These are phyloP conservation scores for Plasmopara muralis DNA, from an alignment of 352 stramenopile genomes.

Conservation along the genomic window DNA sequence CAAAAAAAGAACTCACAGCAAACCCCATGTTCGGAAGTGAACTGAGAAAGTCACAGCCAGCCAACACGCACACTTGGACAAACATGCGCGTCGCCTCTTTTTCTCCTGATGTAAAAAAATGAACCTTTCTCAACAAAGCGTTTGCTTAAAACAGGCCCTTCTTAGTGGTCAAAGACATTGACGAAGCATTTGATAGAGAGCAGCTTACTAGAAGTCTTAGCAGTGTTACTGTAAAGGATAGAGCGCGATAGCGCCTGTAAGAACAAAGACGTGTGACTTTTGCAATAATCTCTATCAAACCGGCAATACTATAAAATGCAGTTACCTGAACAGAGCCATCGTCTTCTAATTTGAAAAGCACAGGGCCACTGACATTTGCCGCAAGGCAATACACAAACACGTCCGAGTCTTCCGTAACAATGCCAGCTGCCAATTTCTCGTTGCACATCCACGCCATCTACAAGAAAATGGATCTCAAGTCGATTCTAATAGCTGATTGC, in stretches of 20 bases:
- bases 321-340: conserved; percentile 44
- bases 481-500: no score
- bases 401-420: conserved; percentile 79
- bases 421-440: conserved; percentile 39
- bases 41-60: conserved; percentile 71
- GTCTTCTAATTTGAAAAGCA: conserved; percentile 72
- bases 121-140: conserved; percentile 57
- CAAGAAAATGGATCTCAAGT: not conserved
- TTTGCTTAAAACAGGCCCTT: conserved; percentile 21
- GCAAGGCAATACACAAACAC: conserved; percentile 72
- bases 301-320: not conserved
- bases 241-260: conserved; percentile 44
- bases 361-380: conserved; percentile 35
- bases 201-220: conserved; percentile 24
- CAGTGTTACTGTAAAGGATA: conserved; percentile 44
- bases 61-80: conserved; percentile 68
- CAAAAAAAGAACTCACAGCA: conserved; percentile 32
- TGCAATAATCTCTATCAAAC: not conserved
- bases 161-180: not conserved
- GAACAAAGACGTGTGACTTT: not conserved
- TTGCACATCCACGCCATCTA: conserved; percentile 83
- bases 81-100: conserved; percentile 67
- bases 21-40: conserved; percentile 71
- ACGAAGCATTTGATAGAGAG: not conserved
- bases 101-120: conserved; percentile 47